Evolutionary conservation across 1,284 basidiomycete species (phyloP), one percentile per base, ranked within the genome.

Genomic region (Apiotrichum montevideense): DNA sequence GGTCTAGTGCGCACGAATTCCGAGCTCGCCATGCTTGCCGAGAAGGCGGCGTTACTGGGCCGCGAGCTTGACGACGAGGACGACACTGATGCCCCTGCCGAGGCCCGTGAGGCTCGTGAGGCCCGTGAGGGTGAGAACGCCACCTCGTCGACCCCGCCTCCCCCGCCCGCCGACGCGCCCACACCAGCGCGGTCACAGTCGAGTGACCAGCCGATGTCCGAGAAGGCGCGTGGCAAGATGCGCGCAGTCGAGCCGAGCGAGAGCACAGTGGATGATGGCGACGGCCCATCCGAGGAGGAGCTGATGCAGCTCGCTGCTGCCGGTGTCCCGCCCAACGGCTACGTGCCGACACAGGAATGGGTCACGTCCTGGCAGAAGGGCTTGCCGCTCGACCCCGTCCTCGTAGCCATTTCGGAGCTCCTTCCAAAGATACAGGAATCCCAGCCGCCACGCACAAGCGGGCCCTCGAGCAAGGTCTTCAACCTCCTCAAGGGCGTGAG

Each of bases 301-400:
- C 75, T 86, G 48, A 85, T 88, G 63, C 80, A 82, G 50, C 74
- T 85, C 34, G 84, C 85, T 13, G 80, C 82, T 34, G 80, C 80
- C 7, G 85, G 84, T 6, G 82, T 91, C 21, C 90, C 90, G 21
- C 80, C 87, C 60, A 92, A 90, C 70, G 90, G 90, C 1, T 97
- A 95, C 74, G 81, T 92, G 4, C 91, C 93, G 6, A 94, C 90
- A 2, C 89, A 95, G 71, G 90, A 90, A 82, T 97, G 93, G 91
- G 90, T 90, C 58, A 69, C 74, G 34, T 72, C 70, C 41, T 72
- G 84, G 78, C 61, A 69, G 45, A 77, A 76, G 55, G 75, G 74
- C 1, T 67, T 78, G 7, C 92, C 92, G 4, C 81, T 97, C 35
- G 92, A 95, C 71, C 80, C 84, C 1, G 85, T 95, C 34, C 84